phyloP scores from a whole-genome alignment of 2,329 filamentous ascomycete genomes.

The Fusarium musae region DNA sequence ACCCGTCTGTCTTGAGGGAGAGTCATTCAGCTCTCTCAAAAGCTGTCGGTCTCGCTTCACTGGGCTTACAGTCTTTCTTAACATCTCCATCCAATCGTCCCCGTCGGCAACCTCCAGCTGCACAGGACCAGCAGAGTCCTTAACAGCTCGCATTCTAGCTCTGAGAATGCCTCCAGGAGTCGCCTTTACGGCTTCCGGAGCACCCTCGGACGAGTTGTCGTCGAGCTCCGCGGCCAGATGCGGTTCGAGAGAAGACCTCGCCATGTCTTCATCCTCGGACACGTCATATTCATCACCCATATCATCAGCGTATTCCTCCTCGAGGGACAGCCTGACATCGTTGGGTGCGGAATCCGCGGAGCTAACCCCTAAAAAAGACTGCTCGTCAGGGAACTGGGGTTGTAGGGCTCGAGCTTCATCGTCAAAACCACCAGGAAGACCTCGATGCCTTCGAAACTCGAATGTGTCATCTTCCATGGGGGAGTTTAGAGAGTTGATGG shows the following conservation, averaged over 20 bases:
- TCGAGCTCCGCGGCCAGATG: constrained; percentile 81
- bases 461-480: constrained; percentile 66
- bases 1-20: constrained; percentile 51
- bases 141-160: constrained; percentile 72
- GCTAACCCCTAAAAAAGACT: constrained; percentile 94
- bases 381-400: constrained; percentile 64
- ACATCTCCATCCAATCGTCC: constrained; percentile 92
- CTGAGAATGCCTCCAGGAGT: constrained; percentile 71
- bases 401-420: constrained; percentile 65
- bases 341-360: constrained; percentile 82
- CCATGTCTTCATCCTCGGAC: constrained; percentile 77
- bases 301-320: constrained; percentile 65
- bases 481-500: constrained; percentile 42
- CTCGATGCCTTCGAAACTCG: constrained; percentile 61
- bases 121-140: constrained; percentile 67
- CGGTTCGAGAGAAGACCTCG: constrained; percentile 79
- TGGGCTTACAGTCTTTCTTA: constrained; percentile 93
- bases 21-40: constrained; percentile 68
- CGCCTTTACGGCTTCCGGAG: constrained; percentile 56
- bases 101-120: constrained; percentile 72
- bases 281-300: constrained; percentile 82
- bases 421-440: constrained; percentile 85
- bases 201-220: constrained; percentile 65
- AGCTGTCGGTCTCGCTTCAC: constrained; percentile 90
- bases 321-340: constrained; percentile 67